phyloP scores from a whole-genome alignment of 2,329 filamentous ascomycete species.

The Coniochaeta hoffmannii region DNA sequence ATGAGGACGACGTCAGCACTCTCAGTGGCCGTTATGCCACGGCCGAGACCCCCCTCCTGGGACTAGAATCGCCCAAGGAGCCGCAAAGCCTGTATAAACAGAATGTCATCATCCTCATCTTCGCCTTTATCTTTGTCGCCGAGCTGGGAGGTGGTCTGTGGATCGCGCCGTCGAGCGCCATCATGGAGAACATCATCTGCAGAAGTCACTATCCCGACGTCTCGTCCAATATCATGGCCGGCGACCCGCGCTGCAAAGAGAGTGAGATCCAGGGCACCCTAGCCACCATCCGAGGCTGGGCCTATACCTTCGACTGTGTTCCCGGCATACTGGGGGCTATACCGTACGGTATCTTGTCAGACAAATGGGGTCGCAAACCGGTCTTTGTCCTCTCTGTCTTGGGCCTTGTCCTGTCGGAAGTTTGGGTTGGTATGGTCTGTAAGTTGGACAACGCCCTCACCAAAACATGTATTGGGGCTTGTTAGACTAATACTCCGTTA shows the following conservation, averaged over 20 bases:
- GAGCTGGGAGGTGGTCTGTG: constrained; percentile 27
- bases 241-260: constrained; percentile 39
- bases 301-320: constrained; percentile 35
- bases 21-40: not conserved
- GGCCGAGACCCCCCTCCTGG: not conserved
- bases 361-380: constrained; percentile 35
- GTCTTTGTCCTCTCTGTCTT: constrained; percentile 27
- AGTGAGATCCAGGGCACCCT: constrained; percentile 41
- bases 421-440: constrained; percentile 17
- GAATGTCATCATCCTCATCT: constrained; percentile 19
- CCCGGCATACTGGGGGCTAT: constrained; percentile 35
- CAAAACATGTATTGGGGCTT: not conserved
- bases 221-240: constrained; percentile 21
- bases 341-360: constrained; percentile 38
- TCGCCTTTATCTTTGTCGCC: constrained; percentile 30
- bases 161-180: constrained; percentile 35
- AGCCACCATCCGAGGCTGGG: constrained; percentile 43
- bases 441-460: constrained; percentile 2
- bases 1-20: not conserved
- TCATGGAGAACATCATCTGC: constrained; percentile 48
- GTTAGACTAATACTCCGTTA: not conserved
- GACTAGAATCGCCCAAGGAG: constrained; percentile 3
- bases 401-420: constrained; percentile 12
- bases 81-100: constrained; percentile 15
- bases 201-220: constrained; percentile 36